Conservation (phyloP, 2,329 filamentous ascomycete species). For the Xylariaceae sp. region DNA sequence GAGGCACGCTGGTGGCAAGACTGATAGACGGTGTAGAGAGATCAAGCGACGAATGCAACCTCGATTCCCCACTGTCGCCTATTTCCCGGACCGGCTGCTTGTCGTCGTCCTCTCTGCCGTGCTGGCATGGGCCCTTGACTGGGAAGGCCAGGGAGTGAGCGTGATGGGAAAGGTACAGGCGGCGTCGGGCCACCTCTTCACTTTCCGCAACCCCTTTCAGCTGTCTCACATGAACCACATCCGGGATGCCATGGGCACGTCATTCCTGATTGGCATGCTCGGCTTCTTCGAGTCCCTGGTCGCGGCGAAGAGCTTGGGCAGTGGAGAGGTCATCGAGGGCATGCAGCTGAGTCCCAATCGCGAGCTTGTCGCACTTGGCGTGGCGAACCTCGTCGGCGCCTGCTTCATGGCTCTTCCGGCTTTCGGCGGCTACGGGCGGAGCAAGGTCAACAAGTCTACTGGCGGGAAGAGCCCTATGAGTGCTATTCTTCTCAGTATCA, state of each 20-base stretch:
- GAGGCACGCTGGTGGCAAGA: constrained; percentile 2
- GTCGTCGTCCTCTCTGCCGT: constrained; percentile 82
- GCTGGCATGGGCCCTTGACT: constrained; percentile 66
- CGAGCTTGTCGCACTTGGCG: constrained; percentile 84
- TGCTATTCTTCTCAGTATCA: constrained; percentile 75
- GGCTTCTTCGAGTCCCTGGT: constrained; percentile 99
- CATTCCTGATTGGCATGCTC: constrained; percentile 85
- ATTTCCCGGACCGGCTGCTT: constrained; percentile 83
- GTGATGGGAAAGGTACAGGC: constrained; percentile 78
- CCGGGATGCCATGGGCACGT: constrained; percentile 78
- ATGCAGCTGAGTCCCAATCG: constrained; percentile 85
- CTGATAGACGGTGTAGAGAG: constrained; percentile 45
- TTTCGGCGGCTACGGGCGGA: constrained; percentile 92
- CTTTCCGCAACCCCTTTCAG: constrained; percentile 81
- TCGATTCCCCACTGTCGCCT: constrained; percentile 71
- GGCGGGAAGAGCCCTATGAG: constrained; percentile 92
- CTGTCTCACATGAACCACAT: constrained; percentile 71
- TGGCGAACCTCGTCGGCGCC: constrained; percentile 84
- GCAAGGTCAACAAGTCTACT: constrained; percentile 89
- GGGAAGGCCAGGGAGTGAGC: constrained; percentile 73
- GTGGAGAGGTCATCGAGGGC: constrained; percentile 61
- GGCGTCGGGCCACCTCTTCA: constrained; percentile 62
- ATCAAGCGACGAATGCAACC: constrained; percentile 76
- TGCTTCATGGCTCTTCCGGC: constrained; percentile 89
- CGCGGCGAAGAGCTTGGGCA: constrained; percentile 82